These are phyloP conservation scores for Backusella luteola DNA, from an alignment of 192 early-diverging fungal species.

Conservation along the genomic window DNA sequence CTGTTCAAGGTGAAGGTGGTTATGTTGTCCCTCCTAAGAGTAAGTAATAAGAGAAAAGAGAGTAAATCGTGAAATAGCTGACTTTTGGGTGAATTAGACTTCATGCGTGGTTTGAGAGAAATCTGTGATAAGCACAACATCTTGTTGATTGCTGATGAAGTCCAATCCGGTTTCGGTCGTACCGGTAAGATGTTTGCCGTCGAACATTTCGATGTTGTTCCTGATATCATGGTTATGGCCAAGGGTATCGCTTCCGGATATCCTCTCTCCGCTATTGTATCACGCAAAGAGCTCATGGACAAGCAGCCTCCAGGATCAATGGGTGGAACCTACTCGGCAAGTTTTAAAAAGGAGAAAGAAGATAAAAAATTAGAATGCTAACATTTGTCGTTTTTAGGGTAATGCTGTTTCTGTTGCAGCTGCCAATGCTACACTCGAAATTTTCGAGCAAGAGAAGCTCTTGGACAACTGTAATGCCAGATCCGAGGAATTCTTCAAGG, in stretches of 20 bases:
- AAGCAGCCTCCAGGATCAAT: conserved; percentile 33
- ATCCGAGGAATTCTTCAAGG: conserved; percentile 31
- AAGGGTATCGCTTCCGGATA: conserved; percentile 44
- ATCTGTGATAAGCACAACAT: conserved; percentile 38
- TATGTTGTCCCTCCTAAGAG: conserved; percentile 35
- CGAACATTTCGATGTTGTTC: conserved; percentile 32
- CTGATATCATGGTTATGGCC: conserved; percentile 44
- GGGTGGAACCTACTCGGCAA: conserved; percentile 32
- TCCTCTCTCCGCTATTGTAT: conserved; percentile 40
- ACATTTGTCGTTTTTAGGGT: neutral
- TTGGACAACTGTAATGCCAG: conserved; percentile 34
- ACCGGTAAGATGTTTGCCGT: conserved; percentile 44
- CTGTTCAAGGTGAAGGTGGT: conserved; percentile 43
- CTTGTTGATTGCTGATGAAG: conserved; percentile 40
- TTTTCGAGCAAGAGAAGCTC: conserved; percentile 38
- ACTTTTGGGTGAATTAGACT: neutral
- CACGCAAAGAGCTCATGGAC: conserved; percentile 37
- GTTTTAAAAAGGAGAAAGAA: too few relatives aligned
- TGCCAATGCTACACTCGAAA: conserved; percentile 34
- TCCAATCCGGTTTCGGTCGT: conserved; percentile 40
- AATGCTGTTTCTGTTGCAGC: conserved; percentile 40
- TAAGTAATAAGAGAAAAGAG: conserved; percentile 14
- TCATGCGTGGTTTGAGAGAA: conserved; percentile 21
- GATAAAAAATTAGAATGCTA: too few relatives aligned
- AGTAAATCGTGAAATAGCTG: neutral